These are phyloP conservation scores for Madurella fahalii DNA, from an alignment of 2,329 filamentous ascomycete genomes.

Conservation along the genomic window DNA sequence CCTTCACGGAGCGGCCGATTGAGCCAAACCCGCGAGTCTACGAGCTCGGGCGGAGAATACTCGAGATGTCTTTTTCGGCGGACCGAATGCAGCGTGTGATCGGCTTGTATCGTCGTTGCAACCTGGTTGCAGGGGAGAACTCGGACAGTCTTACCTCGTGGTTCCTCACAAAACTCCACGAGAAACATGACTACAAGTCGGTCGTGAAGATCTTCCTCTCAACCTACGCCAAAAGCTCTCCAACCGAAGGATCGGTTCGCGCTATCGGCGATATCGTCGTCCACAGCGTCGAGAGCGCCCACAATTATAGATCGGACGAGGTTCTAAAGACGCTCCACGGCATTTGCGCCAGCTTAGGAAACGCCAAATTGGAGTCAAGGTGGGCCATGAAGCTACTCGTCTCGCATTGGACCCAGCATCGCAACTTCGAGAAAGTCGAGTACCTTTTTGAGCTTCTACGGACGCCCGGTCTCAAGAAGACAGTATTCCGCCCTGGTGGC, in stretches of 20 bases:
- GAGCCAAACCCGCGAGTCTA: slow-evolving; percentile 18
- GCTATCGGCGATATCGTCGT: slow-evolving; percentile 32
- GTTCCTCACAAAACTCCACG: slow-evolving; percentile 31
- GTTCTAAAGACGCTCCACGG: slow-evolving; percentile 31
- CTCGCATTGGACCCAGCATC: slow-evolving; percentile 32
- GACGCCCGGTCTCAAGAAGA: slow-evolving; percentile 24
- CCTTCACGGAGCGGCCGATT: slow-evolving; percentile 24
- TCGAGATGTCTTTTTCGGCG: slow-evolving; percentile 29
- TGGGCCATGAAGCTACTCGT: slow-evolving; percentile 38
- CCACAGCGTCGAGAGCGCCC: slow-evolving; percentile 29
- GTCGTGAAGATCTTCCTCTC: slow-evolving; percentile 35
- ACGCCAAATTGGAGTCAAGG: slow-evolving; percentile 27
- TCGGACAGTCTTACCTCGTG: slow-evolving; percentile 28
- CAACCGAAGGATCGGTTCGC: slow-evolving; percentile 22
- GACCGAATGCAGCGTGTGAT: slow-evolving; percentile 22
- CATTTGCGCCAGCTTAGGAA: slow-evolving; percentile 20
- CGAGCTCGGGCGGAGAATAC: slow-evolving; percentile 26
- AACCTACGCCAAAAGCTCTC: slow-evolving; percentile 29
- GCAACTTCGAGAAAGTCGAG: slow-evolving; percentile 26
- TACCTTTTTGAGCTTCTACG: slow-evolving; percentile 27
- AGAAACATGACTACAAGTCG: slow-evolving; percentile 29
- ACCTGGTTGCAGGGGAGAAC: slow-evolving; percentile 24
- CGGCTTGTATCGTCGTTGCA: slow-evolving; percentile 33
- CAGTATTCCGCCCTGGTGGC: slow-evolving; percentile 28
- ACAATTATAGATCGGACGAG: slow-evolving; percentile 27